Conservation (phyloP, 345 rosid species). For the Brassica cretica region DNA sequence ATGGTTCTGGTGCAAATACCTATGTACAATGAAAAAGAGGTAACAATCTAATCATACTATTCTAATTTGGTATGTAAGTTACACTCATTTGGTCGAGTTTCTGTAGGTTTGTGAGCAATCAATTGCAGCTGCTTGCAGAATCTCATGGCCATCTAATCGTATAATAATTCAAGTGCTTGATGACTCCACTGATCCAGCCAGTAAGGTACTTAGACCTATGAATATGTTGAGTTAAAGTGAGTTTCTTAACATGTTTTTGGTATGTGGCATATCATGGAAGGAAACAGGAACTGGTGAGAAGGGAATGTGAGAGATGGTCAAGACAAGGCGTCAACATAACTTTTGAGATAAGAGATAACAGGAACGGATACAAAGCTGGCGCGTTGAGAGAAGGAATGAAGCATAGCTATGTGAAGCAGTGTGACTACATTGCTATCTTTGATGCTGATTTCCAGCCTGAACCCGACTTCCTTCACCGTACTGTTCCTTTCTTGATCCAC, state of each 20-base stretch:
- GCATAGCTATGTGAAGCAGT: slow-evolving; percentile 42
- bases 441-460: slow-evolving; percentile 47
- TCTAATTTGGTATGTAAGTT: neutral
- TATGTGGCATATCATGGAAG: neutral
- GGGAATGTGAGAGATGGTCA: slow-evolving; percentile 42
- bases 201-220: slow-evolving; percentile 38
- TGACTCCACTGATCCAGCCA: slow-evolving; percentile 61
- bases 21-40: slow-evolving; percentile 60
- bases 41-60: slow-evolving; percentile 11
- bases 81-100: slow-evolving; percentile 4
- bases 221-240: neutral
- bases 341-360: slow-evolving; percentile 42
- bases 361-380: slow-evolving; percentile 44
- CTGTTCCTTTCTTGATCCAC: slow-evolving; percentile 41
- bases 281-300: slow-evolving; percentile 37
- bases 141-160: slow-evolving; percentile 61
- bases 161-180: slow-evolving; percentile 67
- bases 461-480: slow-evolving; percentile 42
- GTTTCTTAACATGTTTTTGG: neutral
- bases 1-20: slow-evolving; percentile 60
- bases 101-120: slow-evolving; percentile 63
- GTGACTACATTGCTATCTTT: slow-evolving; percentile 43
- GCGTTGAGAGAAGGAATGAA: slow-evolving; percentile 43
- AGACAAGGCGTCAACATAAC: slow-evolving; percentile 39
- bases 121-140: slow-evolving; percentile 64